Conservation (phyloP, 78 protist genomes). For the Speleostelium caveatum region DNA sequence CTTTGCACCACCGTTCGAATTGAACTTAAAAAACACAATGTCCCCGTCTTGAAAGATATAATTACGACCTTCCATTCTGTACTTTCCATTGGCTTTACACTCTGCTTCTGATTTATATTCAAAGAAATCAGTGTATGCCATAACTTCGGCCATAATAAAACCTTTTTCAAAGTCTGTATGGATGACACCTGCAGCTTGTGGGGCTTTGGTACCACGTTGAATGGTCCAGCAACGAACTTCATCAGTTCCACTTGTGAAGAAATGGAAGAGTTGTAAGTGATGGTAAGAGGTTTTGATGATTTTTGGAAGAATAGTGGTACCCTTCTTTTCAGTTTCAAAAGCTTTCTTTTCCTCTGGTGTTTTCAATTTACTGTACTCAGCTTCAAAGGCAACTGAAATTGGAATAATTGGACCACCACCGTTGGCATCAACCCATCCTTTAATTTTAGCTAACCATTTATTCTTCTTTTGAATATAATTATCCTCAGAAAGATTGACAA, state of each 20-base stretch:
- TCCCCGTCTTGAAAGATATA: slow-evolving; percentile 94
- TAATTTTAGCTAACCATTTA: slow-evolving; percentile 94
- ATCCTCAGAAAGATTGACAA: slow-evolving; percentile 91
- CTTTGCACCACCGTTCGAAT: slow-evolving; percentile 1
- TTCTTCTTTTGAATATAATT: slow-evolving; percentile 97
- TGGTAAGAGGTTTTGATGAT: slow-evolving; percentile 92
- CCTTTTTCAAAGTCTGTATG: slow-evolving; percentile 96
- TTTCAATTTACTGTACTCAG: neutral
- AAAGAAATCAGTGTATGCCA: slow-evolving; percentile 84
- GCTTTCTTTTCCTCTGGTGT: slow-evolving; percentile 45
- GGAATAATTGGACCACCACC: slow-evolving; percentile 93
- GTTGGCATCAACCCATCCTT: slow-evolving; percentile 90
- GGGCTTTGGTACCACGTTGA: slow-evolving; percentile 90
- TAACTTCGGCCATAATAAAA: slow-evolving; percentile 94
- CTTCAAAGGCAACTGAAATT: slow-evolving; percentile 90
- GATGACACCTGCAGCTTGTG: slow-evolving; percentile 96
- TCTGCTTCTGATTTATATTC: slow-evolving; percentile 75
- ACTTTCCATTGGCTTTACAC: slow-evolving; percentile 88
- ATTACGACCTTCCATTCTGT: slow-evolving; percentile 84
- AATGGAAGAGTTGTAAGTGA: slow-evolving; percentile 87
- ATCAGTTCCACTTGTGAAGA: slow-evolving; percentile 95
- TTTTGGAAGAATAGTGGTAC: slow-evolving; percentile 51
- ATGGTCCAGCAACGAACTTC: slow-evolving; percentile 97
- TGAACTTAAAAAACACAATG: slow-evolving; percentile 90
- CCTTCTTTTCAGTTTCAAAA: slow-evolving; percentile 36